Percentiles rank a stretch among this genome's conserved stretches.
phyloP scores from a whole-genome alignment of 2,329 filamentous ascomycete genomes.

The Aurifilum marmelostoma region DNA sequence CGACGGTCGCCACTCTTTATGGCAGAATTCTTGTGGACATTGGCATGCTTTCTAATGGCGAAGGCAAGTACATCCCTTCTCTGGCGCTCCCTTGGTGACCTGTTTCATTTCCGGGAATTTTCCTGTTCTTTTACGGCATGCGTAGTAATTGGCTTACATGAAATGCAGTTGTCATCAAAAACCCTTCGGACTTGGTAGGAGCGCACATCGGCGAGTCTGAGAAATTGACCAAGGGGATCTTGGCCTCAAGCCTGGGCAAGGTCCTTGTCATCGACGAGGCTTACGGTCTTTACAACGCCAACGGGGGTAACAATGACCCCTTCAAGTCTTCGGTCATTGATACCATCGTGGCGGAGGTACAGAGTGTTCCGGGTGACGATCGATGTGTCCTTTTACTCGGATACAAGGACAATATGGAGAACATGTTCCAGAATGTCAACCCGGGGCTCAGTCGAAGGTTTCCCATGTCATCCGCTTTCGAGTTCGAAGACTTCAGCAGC shows the following conservation, averaged over 20 bases:
- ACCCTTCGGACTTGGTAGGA: constrained; percentile 74
- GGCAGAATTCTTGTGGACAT: constrained; percentile 69
- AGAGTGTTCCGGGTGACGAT: constrained; percentile 71
- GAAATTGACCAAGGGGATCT: constrained; percentile 70
- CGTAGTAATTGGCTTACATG: not conserved
- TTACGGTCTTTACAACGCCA: constrained; percentile 62
- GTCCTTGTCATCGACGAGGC: constrained; percentile 82
- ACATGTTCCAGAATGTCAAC: constrained; percentile 76
- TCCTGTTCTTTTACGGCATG: no score
- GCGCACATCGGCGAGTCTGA: constrained; percentile 67
- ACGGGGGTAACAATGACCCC: constrained; percentile 37
- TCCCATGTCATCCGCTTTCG: constrained; percentile 63
- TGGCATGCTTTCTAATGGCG: constrained; percentile 68
- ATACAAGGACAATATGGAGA: constrained; percentile 69
- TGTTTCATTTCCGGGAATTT: no score
- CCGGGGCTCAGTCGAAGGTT: constrained; percentile 71
- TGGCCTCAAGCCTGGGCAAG: constrained; percentile 69
- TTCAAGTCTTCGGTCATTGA: constrained; percentile 71
- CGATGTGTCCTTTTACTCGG: constrained; percentile 73
- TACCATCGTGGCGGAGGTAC: constrained; percentile 74
- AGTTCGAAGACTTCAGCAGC: constrained; percentile 70
- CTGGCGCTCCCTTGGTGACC: not conserved
- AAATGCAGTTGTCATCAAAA: constrained; percentile 65
- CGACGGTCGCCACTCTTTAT: constrained; percentile 74
- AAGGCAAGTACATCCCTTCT: constrained; percentile 50